Base-by-base conservation (phyloP, 768 basidiomycete genomes). In the Mycena albidolilacea region DNA sequence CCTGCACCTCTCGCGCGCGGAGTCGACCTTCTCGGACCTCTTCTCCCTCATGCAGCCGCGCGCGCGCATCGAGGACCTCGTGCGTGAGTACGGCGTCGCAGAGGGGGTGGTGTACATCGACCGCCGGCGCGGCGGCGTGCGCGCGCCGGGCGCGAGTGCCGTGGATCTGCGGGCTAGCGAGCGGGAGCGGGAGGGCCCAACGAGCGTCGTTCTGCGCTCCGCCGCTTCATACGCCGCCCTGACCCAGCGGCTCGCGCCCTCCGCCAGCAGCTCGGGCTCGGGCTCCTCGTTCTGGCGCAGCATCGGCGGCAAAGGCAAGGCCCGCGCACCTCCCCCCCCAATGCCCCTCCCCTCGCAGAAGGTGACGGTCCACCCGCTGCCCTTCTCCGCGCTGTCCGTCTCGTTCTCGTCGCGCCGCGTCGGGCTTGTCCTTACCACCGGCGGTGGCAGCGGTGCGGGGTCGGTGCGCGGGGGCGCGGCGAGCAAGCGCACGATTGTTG, bases 41-140 rank as follows among this genome's bases (percentile, higher is more conserved):
- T 95, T 96, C 79, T 92, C 92, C 72, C 87, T 93, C 63, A 87
- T 85, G 77, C 93, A 95, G 82, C 95, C 95, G 7, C 89, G 90
- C 64, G 88, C 90, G 43, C 85, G 95, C 21, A 79, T 93, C 37
- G 95, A 96, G 80, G 95, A 96, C 79, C 86, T 96, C 57, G 85
- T 95, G 8, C 77, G 87, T 54, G 77, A 80, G 1, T 85, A 85
- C 71, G 87, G 86, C 2, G 62, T 82, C 0, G 74, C 79, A 19
- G 81, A 85, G 23, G 86, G 86, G 3, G 79, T 88, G 4, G 78
- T 88, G n/a, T 79, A 79, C 19, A 71, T 84, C 79, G 37, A 72
- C 66, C 68, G 54, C 64, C 61, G 64, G 50, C 71, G 71, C 55
- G 17, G 44, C 44, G 44, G 44, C 11, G 23, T 19, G 38, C 63